A percentile compares a stretch with the other conserved stretches of the same genome.
Conservation (phyloP, 2,329 filamentous ascomycete genomes). For the Venturia nashicola region DNA sequence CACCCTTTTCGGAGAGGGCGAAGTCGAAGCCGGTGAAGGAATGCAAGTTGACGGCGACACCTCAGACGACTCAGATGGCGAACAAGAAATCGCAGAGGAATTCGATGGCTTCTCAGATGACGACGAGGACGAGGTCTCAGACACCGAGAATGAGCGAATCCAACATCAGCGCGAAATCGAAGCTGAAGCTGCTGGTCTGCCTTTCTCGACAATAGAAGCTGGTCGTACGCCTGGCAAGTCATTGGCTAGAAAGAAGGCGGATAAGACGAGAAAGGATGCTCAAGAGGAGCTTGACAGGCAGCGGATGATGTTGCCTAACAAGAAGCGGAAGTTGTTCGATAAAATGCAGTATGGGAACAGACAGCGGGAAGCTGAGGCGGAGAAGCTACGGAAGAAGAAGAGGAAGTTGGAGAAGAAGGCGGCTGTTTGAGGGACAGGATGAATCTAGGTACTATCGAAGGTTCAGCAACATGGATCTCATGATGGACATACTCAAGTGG, state of each 20-base stretch:
- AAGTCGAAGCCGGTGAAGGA: constrained; percentile 35
- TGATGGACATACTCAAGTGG: neutral
- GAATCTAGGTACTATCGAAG: neutral
- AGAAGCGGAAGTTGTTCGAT: constrained; percentile 94
- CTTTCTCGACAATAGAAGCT: constrained; percentile 28
- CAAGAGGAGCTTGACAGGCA: constrained; percentile 81
- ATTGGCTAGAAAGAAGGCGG: constrained; percentile 54
- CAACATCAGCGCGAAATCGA: constrained; percentile 84
- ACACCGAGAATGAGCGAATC: constrained; percentile 47
- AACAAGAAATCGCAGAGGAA: constrained; percentile 31
- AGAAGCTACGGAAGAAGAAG: constrained; percentile 77
- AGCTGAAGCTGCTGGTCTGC: constrained; percentile 67
- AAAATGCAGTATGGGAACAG: constrained; percentile 96
- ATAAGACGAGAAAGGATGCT: constrained; percentile 49
- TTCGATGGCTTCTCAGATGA: constrained; percentile 32
- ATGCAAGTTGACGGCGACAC: constrained; percentile 33
- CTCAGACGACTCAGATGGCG: constrained; percentile 32
- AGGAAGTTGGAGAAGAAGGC: constrained; percentile 63
- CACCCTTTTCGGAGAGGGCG: constrained; percentile 20
- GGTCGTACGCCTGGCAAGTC: constrained; percentile 44
- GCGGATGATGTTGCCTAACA: constrained; percentile 97
- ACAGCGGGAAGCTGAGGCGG: constrained; percentile 82
- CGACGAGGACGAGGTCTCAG: constrained; percentile 33
- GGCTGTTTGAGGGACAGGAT: neutral
- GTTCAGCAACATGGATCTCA: neutral